phyloP scores from a whole-genome alignment of 169 alveolate genomes.

The Plasmodium chabaudi region DNA sequence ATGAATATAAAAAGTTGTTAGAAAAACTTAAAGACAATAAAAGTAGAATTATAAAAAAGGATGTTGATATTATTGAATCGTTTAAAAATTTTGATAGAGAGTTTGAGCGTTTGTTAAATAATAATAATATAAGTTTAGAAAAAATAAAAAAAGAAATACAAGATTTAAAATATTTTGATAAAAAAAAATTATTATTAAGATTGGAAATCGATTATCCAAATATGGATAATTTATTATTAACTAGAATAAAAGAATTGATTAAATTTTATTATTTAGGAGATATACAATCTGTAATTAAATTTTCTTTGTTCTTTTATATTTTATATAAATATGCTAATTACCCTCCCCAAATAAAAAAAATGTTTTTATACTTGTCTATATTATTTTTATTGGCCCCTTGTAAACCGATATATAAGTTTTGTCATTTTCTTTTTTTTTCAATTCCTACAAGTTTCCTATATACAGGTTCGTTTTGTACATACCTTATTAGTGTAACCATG shows the following conservation, averaged over 20 bases:
- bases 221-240: constrained; percentile 30
- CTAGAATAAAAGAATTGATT: constrained; percentile 35
- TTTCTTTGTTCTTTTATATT: constrained; percentile 55
- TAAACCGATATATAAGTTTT: constrained; percentile 36
- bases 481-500: not conserved
- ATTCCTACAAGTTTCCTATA: constrained; percentile 32
- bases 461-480: constrained; percentile 14
- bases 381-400: constrained; percentile 41
- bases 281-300: constrained; percentile 35
- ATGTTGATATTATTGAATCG: constrained; percentile 34
- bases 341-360: constrained; percentile 16
- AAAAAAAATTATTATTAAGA: constrained; percentile 44
- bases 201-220: constrained; percentile 63
- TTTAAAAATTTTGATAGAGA: constrained; percentile 27
- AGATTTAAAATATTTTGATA: constrained; percentile 4
- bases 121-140: constrained; percentile 39
- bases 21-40: constrained; percentile 31
- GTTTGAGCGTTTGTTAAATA: constrained; percentile 29
- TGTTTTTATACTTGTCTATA: constrained; percentile 41
- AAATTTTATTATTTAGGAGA: constrained; percentile 61
- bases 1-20: constrained; percentile 51
- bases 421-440: constrained; percentile 54
- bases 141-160: constrained; percentile 64
- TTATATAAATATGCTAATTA: constrained; percentile 64
- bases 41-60: not conserved